Evolutionary conservation across 306 rosid species (phyloP).

Genomic region (Adenanthera pavonina): DNA sequence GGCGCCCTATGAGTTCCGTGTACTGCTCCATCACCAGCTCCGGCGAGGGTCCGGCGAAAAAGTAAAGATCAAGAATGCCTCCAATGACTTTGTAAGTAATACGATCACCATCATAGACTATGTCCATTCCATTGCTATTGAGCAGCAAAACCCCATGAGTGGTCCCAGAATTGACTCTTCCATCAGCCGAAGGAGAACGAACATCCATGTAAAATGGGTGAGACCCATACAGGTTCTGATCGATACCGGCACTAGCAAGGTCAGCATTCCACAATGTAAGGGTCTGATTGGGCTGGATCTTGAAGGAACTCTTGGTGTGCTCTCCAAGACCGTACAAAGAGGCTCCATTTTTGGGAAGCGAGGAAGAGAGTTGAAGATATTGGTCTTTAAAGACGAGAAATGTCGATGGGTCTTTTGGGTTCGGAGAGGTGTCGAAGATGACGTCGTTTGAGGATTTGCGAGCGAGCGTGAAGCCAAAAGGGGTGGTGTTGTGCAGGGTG

Average conservation of each 20-base stretch:
- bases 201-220: conserved; percentile 89
- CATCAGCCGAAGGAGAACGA: conserved; percentile 55
- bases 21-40: conserved; percentile 79
- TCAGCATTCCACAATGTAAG: conserved; percentile 77
- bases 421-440: conserved; percentile 59
- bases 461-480: conserved; percentile 70
- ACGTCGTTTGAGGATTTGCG: conserved; percentile 69
- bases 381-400: conserved; percentile 79
- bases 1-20: conserved; percentile 79
- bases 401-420: conserved; percentile 44
- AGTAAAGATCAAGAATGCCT: conserved; percentile 72
- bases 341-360: conserved; percentile 60
- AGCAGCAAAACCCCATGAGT: conserved; percentile 78
- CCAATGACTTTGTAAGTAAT: conserved; percentile 79
- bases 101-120: conserved; percentile 62
- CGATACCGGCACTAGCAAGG: conserved; percentile 46
- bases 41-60: conserved; percentile 75
- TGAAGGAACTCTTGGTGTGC: conserved; percentile 73
- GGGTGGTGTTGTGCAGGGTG: conserved; percentile 67
- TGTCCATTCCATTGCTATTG: conserved; percentile 88
- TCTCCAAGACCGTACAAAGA: conserved; percentile 78
- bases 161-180: conserved; percentile 52
- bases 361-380: conserved; percentile 74
- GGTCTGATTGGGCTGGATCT: conserved; percentile 53
- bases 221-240: conserved; percentile 78